A percentile compares a stretch with the other conserved stretches of the same genome.
These are phyloP conservation scores for Akanthomyces lecanii DNA, from an alignment of 2,329 filamentous ascomycete species.

Conservation along the genomic window DNA sequence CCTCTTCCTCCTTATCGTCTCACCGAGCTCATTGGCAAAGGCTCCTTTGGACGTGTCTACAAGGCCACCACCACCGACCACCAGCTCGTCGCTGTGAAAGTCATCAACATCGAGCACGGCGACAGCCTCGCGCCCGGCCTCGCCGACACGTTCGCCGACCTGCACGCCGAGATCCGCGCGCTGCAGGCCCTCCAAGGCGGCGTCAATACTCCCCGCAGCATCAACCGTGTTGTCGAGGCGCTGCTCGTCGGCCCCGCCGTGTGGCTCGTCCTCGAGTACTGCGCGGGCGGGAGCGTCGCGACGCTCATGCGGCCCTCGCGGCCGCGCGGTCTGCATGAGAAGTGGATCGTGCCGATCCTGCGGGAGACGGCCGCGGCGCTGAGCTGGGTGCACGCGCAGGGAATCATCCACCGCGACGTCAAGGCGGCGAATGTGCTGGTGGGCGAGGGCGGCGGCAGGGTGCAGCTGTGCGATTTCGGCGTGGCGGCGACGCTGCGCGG, in stretches of 20 bases:
- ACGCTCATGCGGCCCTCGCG: conserved; percentile 46
- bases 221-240: conserved; percentile 63
- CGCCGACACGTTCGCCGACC: conserved; percentile 48
- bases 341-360: conserved; percentile 49
- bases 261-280: conserved; percentile 68
- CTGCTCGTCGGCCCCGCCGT: conserved; percentile 59
- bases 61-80: conserved; percentile 40
- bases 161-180: conserved; percentile 48
- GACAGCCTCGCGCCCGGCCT: conserved; percentile 54
- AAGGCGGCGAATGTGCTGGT: conserved; percentile 62
- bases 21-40: conserved; percentile 62
- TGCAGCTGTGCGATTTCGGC: conserved; percentile 66
- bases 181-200: conserved; percentile 47
- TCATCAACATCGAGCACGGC: conserved; percentile 69
- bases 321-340: conserved; percentile 45
- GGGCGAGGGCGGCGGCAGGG: conserved; percentile 53
- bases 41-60: conserved; percentile 62
- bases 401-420: conserved; percentile 50
- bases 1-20: conserved; percentile 56
- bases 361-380: conserved; percentile 46
- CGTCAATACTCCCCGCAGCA: conserved; percentile 55
- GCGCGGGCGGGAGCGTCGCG: conserved; percentile 62
- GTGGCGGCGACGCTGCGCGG: conserved; percentile 60
- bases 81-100: conserved; percentile 63
- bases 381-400: conserved; percentile 46